Evolutionary conservation across 23 red algal genomes (phyloP), one percentile per base, ranked within the genome.

Genomic region (Chondrus crispus): DNA sequence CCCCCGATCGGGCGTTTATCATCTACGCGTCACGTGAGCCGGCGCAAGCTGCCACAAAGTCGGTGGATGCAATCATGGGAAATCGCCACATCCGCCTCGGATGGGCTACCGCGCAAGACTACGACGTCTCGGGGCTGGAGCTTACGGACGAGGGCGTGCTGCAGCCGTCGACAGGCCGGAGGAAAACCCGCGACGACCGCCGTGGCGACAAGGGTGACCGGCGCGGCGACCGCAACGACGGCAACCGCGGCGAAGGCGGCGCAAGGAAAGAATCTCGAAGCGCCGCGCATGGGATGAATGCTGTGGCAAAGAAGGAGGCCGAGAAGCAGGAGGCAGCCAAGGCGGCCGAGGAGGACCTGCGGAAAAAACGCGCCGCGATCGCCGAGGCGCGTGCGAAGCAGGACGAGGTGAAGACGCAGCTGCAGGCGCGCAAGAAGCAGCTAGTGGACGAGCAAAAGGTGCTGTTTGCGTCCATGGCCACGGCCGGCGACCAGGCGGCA

Each of bases 11-110:
- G 30, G 88, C 88, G 37, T 88, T 96, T 66, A 85, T 96, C 9
- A 46, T 81, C 30, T 96, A 91, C 71, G 86, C 87, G 6, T 26
- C 70, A 7, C 80, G 85, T 2, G 81, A 96, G 16, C 54, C 73
- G 30, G 95, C 95, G 20, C 43, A 53, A 5, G 60, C 66, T 20
- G 95, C 95, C 22, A 19, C 83, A 46, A 52, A 78, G 19, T 93
- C 82, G 38, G 88, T 91, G 20, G 95, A 96, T 45, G 95, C 95
- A 50, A 88, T 96, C 6, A 89, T 96, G 86, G 86, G 87, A 28
- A 92, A 96, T 71, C 87, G 95, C 26, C 90, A 93, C 47, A 85
- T 96, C 43, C 52, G 79, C n/a, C 54, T 96, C 28, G 53, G 32
- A 60, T 96, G 86, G 86, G 95, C 95, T 35, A 55, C 49, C 22